Evolutionary conservation across 2,329 filamentous ascomycete species (phyloP).

Genomic region (Ilyonectria mors-panacis): DNA sequence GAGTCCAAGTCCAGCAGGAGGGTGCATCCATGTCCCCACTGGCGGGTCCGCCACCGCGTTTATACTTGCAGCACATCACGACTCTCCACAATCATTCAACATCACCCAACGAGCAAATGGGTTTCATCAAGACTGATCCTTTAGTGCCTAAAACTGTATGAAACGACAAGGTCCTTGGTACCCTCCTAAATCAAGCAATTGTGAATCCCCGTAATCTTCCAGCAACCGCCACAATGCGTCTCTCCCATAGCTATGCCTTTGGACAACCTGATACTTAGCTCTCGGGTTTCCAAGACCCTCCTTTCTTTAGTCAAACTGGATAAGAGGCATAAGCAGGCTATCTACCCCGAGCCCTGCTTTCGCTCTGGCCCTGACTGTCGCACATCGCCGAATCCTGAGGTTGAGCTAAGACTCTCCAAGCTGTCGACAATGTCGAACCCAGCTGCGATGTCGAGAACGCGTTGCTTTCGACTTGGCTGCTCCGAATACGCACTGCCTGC

Average conservation of each 20-base stretch:
- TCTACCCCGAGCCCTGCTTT: neutral
- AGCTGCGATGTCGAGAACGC: neutral
- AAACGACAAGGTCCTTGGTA: neutral
- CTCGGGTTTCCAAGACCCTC: too few relatives aligned
- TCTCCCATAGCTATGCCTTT: neutral
- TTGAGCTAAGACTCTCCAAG: too few relatives aligned
- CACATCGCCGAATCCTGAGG: neutral
- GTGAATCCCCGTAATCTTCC: neutral
- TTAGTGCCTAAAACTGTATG: neutral
- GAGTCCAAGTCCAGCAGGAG: neutral
- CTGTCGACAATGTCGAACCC: neutral
- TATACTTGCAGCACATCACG: neutral
- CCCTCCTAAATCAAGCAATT: neutral
- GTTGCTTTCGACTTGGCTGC: slow-evolving; percentile 6
- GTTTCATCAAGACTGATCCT: neutral
- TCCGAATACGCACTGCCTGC: neutral
- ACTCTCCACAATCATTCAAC: neutral
- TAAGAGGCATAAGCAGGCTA: neutral
- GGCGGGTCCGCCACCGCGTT: neutral
- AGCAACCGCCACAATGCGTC: neutral
- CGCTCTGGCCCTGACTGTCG: neutral
- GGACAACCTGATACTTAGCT: neutral
- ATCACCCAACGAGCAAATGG: neutral
- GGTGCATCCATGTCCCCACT: neutral
- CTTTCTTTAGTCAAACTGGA: slow-evolving; percentile 2